These are phyloP conservation scores for Astrothelium macrocarpum DNA, from an alignment of 495 filamentous ascomycete genomes.

Conservation along the genomic window DNA sequence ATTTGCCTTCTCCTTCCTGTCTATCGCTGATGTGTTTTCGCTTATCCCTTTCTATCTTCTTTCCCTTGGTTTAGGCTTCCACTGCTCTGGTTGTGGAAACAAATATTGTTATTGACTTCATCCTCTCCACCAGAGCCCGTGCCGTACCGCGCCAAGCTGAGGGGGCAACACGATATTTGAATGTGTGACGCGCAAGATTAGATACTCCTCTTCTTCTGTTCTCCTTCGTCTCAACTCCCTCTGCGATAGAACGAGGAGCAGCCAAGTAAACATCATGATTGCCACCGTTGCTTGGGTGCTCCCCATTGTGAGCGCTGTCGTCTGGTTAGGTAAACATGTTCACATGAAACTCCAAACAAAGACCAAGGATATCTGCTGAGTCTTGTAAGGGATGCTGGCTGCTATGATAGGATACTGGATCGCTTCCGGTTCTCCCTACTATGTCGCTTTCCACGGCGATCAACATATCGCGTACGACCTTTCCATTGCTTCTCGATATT, in stretches of 20 bases:
- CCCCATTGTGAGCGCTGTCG: constrained; percentile 18
- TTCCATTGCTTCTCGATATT: background rate
- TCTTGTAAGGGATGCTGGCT: constrained; percentile 48
- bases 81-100: background rate
- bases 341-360: background rate
- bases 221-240: background rate
- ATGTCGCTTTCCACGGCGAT: constrained; percentile 51
- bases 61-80: background rate
- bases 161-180: too few species aligned
- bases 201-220: background rate
- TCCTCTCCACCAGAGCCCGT: too few species aligned
- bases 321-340: constrained; percentile 19
- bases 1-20: background rate
- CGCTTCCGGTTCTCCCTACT: constrained; percentile 47
- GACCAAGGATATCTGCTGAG: background rate
- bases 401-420: constrained; percentile 66
- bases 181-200: too few species aligned
- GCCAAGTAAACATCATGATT: background rate
- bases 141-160: too few species aligned
- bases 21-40: background rate
- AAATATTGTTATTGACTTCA: background rate
- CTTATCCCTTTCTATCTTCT: background rate
- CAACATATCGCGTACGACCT: constrained; percentile 64
- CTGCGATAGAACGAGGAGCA: background rate
- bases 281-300: constrained; percentile 15